These are phyloP conservation scores for Rhynchosporium secalis DNA, from an alignment of 2,329 filamentous ascomycete species.

Conservation along the genomic window DNA sequence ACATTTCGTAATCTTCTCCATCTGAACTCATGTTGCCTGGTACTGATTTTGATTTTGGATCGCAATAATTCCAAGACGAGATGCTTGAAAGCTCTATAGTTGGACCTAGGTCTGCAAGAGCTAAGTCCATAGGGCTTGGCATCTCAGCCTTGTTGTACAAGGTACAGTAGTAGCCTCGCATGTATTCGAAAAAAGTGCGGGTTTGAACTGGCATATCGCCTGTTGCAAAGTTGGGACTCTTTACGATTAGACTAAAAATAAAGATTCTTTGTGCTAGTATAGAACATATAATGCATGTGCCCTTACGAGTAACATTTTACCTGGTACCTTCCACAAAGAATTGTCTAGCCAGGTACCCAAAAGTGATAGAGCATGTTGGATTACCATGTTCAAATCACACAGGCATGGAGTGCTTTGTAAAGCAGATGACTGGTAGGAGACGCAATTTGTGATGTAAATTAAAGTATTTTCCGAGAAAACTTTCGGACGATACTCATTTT, in stretches of 20 bases:
- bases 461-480: neutral
- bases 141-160: slow-evolving; percentile 1
- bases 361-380: too few species aligned
- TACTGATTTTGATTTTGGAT: neutral
- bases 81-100: neutral
- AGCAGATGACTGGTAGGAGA: neutral
- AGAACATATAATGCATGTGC: too few species aligned
- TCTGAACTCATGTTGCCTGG: slow-evolving; percentile 5
- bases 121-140: neutral
- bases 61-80: neutral
- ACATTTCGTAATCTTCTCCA: slow-evolving; percentile 10
- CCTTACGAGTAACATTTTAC: too few species aligned
- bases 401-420: neutral
- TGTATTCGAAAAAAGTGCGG: neutral
- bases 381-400: too few species aligned
- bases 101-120: neutral
- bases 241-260: too few species aligned
- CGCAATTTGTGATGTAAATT: neutral
- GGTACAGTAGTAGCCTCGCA: neutral
- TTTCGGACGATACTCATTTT: neutral
- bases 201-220: neutral
- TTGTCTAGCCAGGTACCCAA: too few species aligned
- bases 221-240: too few species aligned
- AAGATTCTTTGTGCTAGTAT: too few species aligned
- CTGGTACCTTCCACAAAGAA: too few species aligned